These are phyloP conservation scores for Blepharisma japonicum DNA, from an alignment of 73 alveolate species.

Conservation along the genomic window DNA sequence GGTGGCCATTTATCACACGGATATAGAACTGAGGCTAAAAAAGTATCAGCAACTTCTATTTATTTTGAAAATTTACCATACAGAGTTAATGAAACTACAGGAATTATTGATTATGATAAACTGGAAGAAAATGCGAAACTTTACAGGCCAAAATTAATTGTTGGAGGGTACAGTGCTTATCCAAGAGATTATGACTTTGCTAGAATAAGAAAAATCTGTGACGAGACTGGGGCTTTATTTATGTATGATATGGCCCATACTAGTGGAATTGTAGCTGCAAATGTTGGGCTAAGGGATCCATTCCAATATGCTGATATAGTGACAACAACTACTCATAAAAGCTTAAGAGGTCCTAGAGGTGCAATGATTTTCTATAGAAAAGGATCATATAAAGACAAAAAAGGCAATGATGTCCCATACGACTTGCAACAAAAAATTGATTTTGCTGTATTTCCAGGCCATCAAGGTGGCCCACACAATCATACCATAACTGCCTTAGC, in stretches of 20 bases:
- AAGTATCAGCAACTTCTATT: slow-evolving; percentile 78
- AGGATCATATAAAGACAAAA: slow-evolving; percentile 38
- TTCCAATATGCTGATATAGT: slow-evolving; percentile 93
- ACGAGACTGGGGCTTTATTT: slow-evolving; percentile 79
- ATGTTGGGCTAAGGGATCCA: slow-evolving; percentile 71
- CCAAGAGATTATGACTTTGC: slow-evolving; percentile 75
- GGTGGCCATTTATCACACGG: slow-evolving; percentile 89
- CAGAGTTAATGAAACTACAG: slow-evolving; percentile 77
- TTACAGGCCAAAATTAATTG: slow-evolving; percentile 87
- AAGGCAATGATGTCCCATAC: slow-evolving; percentile 50
- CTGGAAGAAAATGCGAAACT: slow-evolving; percentile 78
- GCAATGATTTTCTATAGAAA: slow-evolving; percentile 85
- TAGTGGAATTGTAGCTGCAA: slow-evolving; percentile 75
- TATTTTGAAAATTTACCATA: slow-evolving; percentile 87
- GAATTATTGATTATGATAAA: slow-evolving; percentile 86
- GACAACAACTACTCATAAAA: slow-evolving; percentile 95
- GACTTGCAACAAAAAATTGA: slow-evolving; percentile 45
- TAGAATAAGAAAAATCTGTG: slow-evolving; percentile 65
- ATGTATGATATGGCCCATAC: slow-evolving; percentile 96
- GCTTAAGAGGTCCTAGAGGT: slow-evolving; percentile 94
- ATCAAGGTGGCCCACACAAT: slow-evolving; percentile 97
- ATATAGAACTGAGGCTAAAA: slow-evolving; percentile 51
- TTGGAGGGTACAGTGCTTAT: slow-evolving; percentile 87
- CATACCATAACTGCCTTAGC: slow-evolving; percentile 91
- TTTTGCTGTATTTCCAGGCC: slow-evolving; percentile 45